Base-by-base conservation (phyloP, 192 early-diverging fungal genomes). In the Diversispora epigaea region DNA sequence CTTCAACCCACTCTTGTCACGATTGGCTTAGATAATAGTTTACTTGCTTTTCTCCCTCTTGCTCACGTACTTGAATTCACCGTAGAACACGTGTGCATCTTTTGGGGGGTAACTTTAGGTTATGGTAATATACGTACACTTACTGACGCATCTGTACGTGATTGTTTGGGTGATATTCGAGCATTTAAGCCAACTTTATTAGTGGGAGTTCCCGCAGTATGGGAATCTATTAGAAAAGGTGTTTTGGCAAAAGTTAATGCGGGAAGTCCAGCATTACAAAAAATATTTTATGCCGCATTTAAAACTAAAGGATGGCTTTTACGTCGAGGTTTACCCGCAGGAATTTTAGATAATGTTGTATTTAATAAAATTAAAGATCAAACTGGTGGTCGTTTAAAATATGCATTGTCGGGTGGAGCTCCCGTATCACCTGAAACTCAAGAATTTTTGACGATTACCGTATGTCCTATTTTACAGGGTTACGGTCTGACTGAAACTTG, bases 1-100 rank as follows among this genome's bases (percentile, higher is more conserved):
- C 69, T 89, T 76, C 81, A 81, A 21, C 75, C 43, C 69, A 80
- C 63, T 78, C 91, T 68, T 76, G 79, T n/a, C 80, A 32, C 25
- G 25, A 0, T 32, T 32, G 25, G 25, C 25, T 32, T 79, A 57
- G 70, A 79, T 32, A 92, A 94, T 78, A 79, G 77, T 52, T 80
- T 92, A 56, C 85, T 95, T 57, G 87, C 92, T 61, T 97, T 94
- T 76, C 82, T 97, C 75, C 96, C 96, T 32, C 85, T 94, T 50
- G 92, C 94, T 71, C 96, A 98, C 78, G 89, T 98, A 25, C 81
- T 96, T 46, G 95, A 95, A 82, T 93, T 96, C 77, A 81, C 90
- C 43, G 88, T 94, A 73, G 95, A 96, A 81, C 85, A 88, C 49
- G 80, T 84, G 52, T 87, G 86, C 77, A 67, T 93, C 68, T 91